Evolutionary conservation across 2,329 filamentous ascomycete genomes (phyloP), one percentile per base, ranked within the genome.

Genomic region (Ascochyta rabiei): DNA sequence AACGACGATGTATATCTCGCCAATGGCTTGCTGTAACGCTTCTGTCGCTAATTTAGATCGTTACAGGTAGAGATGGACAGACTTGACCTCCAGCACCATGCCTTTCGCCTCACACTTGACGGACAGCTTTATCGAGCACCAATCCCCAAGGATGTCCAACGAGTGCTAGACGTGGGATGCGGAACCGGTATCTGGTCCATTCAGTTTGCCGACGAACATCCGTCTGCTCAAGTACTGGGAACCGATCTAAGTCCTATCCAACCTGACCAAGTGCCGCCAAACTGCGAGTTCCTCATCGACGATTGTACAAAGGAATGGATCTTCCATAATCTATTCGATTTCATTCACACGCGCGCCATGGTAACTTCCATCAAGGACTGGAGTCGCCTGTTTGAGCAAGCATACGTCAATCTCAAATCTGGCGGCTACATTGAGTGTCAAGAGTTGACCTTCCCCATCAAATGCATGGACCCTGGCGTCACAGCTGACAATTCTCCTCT

Each of bases 281-380:
- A 71, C 42, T 73, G 70, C 47, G 66, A 66, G 19, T 75, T 75
- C 30, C 52, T 74, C 6, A 70, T 75, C 35, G 71, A 75, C 34
- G 69, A 75, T 45, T 68, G 61, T 19, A 68, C 71, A 24, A 77
- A 82, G 41, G 78, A 83, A 8, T 89, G 86, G 86, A 70, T 79
- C 23, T 84, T 83, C 40, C 74, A 77, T 7, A 70, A 79, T 26
- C 70, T 69, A 13, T 86, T 84, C 63, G 85, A 88, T 66, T 81
- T 82, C 60, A 82, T 88, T 78, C 78, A 82, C 79, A 67, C 80
- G 66, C 66, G 81, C 61, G 64, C 81, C 75, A 77, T 84, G 78
- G 66, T 79, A 58, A 80, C 80, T 26, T 79, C 80, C 13, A 77
- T 89, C 40, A 76, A 78, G 10, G 77, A 88, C 61, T 86, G 84